phyloP scores from a whole-genome alignment of 140 eudicot species.

The Anethum foeniculum region DNA sequence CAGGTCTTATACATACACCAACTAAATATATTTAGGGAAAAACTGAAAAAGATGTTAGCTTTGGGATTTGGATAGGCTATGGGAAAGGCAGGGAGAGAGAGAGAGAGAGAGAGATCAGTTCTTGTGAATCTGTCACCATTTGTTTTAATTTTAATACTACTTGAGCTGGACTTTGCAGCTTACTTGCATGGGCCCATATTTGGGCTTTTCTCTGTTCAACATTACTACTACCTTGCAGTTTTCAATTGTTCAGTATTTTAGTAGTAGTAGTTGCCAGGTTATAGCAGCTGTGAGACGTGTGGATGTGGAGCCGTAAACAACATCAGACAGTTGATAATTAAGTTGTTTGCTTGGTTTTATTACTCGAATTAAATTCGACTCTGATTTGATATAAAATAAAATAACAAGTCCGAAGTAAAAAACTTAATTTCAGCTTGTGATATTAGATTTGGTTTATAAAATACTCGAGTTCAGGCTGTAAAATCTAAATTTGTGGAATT shows the following conservation, averaged over 20 bases:
- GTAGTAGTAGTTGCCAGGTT: not conserved
- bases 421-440: too few species aligned
- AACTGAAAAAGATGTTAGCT: constrained; percentile 26
- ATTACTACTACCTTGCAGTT: not conserved
- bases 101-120: not conserved
- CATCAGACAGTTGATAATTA: too few species aligned
- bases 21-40: constrained; percentile 23
- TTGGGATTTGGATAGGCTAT: constrained; percentile 28
- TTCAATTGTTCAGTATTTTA: not conserved
- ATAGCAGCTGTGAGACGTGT: too few species aligned
- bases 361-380: too few species aligned
- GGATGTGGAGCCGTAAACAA: too few species aligned
- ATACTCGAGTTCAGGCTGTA: too few species aligned
- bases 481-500: too few species aligned
- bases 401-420: too few species aligned
- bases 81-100: too few species aligned
- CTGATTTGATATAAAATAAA: too few species aligned
- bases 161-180: not conserved
- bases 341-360: too few species aligned
- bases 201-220: not conserved
- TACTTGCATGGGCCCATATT: not conserved
- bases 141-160: not conserved
- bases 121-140: not conserved
- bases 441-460: too few species aligned
- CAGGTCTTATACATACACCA: not conserved